Evolutionary conservation across 169 alveolate genomes (phyloP).

Genomic region (Eimeria sp.): DNA sequence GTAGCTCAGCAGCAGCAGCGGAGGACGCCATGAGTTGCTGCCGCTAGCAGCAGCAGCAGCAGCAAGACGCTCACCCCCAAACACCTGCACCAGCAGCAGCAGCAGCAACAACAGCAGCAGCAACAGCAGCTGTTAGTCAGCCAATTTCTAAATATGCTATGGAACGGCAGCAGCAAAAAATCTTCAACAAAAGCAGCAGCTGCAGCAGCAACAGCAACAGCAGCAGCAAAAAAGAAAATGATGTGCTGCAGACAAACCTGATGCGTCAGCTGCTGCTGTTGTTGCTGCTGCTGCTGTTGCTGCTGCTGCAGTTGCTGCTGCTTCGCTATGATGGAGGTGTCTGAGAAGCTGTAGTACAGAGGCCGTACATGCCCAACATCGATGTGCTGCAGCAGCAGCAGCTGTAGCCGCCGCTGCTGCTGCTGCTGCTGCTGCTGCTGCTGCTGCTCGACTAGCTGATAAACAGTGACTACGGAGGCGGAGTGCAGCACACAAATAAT

Average conservation of each 20-base stretch:
- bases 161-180: not conserved
- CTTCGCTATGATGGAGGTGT: not conserved
- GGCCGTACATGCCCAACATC: constrained; percentile 49
- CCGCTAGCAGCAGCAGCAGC: not conserved
- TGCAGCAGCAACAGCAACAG: not conserved
- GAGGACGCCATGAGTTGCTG: not conserved
- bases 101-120: constrained; percentile 23
- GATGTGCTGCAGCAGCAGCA: not conserved
- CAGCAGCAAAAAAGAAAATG: too few species aligned
- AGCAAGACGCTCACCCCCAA: not conserved
- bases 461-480: not conserved
- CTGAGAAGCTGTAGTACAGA: constrained; percentile 31
- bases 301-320: not conserved
- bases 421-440: constrained; percentile 50
- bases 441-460: constrained; percentile 9
- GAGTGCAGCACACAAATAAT: constrained; percentile 54
- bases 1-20: constrained; percentile 15
- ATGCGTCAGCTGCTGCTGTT: constrained; percentile 1
- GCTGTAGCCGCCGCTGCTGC: constrained; percentile 27
- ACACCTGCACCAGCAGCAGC: constrained; percentile 50
- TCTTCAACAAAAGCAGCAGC: not conserved
- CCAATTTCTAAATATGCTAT: not conserved
- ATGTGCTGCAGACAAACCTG: not conserved
- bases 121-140: too few species aligned
- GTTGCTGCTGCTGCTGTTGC: constrained; percentile 48